Conservation (phyloP, 2,329 filamentous ascomycete genomes). For the Exophiala xenobiotica region DNA sequence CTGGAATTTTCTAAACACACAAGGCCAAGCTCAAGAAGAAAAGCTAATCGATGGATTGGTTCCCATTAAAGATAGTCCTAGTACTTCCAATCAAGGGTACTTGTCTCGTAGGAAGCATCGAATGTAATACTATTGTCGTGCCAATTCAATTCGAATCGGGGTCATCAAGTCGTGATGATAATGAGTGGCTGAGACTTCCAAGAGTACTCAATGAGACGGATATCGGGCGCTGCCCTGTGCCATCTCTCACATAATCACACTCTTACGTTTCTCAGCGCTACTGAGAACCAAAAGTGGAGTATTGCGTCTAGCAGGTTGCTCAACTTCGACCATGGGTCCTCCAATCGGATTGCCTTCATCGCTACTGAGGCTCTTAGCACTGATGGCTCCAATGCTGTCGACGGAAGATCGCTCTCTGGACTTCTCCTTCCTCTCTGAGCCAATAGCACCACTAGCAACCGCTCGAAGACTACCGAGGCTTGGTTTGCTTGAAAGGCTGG, state of each 20-base stretch:
- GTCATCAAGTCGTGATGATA: conserved; percentile 29
- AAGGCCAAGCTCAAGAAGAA: background rate
- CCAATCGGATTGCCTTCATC: conserved; percentile 57
- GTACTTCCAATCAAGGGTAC: background rate
- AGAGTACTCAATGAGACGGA: conserved; percentile 24
- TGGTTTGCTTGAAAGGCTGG: conserved; percentile 74
- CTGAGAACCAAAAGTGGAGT: conserved; percentile 84
- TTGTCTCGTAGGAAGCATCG: background rate
- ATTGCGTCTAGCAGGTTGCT: conserved; percentile 65
- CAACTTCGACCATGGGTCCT: conserved; percentile 56
- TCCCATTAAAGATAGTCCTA: conserved; percentile 5
- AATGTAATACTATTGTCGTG: conserved; percentile 15
- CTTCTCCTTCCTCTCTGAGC: conserved; percentile 80
- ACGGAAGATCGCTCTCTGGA: conserved; percentile 56
- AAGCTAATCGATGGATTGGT: background rate
- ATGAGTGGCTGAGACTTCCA: conserved; percentile 28
- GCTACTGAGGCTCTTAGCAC: conserved; percentile 65
- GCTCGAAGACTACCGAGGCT: conserved; percentile 74
- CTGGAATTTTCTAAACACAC: too few relatives aligned
- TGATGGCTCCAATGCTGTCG: conserved; percentile 50
- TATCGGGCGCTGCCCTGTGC: conserved; percentile 21
- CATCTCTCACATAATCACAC: conserved; percentile 37
- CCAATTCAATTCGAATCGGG: conserved; percentile 20
- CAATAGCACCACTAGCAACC: conserved; percentile 79
- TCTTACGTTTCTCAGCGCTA: conserved; percentile 87